phyloP scores from a whole-genome alignment of 495 filamentous ascomycete genomes.

The Chaetomium fimeti region DNA sequence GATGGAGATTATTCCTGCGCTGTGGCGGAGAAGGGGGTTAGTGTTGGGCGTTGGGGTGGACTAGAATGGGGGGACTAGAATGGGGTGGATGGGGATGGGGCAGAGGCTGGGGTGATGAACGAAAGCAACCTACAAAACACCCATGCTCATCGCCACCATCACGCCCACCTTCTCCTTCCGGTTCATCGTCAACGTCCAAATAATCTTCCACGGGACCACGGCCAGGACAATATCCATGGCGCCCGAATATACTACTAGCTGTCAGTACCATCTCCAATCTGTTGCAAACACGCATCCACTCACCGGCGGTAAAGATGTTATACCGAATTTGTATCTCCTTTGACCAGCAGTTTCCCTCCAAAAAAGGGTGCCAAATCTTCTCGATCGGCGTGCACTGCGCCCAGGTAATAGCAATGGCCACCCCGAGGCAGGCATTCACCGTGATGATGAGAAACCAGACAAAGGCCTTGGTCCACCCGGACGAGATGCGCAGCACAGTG shows the following conservation, averaged over 20 bases:
- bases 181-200: slow-evolving; percentile 40
- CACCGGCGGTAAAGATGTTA: slow-evolving; percentile 39
- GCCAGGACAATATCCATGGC: slow-evolving; percentile 40
- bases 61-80: background rate
- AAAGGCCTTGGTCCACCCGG: slow-evolving; percentile 31
- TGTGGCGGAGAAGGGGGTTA: background rate
- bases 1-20: slow-evolving; percentile 11
- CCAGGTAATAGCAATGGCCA: slow-evolving; percentile 38
- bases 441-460: slow-evolving; percentile 33
- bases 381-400: slow-evolving; percentile 36
- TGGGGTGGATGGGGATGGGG: background rate
- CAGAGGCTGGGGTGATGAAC: background rate
- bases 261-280: slow-evolving; percentile 1
- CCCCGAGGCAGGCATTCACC: slow-evolving; percentile 35
- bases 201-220: slow-evolving; percentile 40
- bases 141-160: slow-evolving; percentile 42
- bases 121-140: slow-evolving; percentile 31
- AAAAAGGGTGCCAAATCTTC: slow-evolving; percentile 31
- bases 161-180: slow-evolving; percentile 39
- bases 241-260: slow-evolving; percentile 32
- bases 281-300: background rate
- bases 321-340: slow-evolving; percentile 33
- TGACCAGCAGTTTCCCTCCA: slow-evolving; percentile 40
- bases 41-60: background rate
- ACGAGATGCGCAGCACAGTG: slow-evolving; percentile 38